Evolutionary conservation across 257 asterid genomes (phyloP).

Genomic region (Capsicum baccatum): DNA sequence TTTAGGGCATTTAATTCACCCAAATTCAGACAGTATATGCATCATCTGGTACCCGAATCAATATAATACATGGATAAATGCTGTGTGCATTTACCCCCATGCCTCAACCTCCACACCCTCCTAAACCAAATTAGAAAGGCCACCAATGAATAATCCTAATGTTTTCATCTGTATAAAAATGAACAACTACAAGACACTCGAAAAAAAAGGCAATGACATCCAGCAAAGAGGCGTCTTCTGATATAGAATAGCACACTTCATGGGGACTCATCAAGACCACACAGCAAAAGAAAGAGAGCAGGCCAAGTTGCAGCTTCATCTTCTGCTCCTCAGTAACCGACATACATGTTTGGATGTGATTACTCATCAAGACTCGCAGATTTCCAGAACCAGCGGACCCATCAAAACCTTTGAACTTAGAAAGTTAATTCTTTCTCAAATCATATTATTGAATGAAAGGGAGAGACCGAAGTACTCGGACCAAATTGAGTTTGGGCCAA

Average conservation of each 20-base stretch:
- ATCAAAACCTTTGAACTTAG: slow-evolving; percentile 38
- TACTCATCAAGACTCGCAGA: slow-evolving; percentile 35
- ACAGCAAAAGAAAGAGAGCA: slow-evolving; percentile 40
- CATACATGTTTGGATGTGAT: slow-evolving; percentile 36
- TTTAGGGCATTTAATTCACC: slow-evolving; percentile 27
- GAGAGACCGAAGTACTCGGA: slow-evolving; percentile 40
- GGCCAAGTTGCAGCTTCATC: slow-evolving; percentile 34
- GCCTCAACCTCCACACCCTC: not conserved
- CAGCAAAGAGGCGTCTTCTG: slow-evolving; percentile 34
- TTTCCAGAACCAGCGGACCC: slow-evolving; percentile 41
- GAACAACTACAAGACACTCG: slow-evolving; percentile 8
- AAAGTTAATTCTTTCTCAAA: slow-evolving; percentile 39
- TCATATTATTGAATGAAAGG: slow-evolving; percentile 44
- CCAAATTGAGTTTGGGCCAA: slow-evolving; percentile 35
- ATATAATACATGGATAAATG: slow-evolving; percentile 25
- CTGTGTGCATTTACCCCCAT: slow-evolving; percentile 24
- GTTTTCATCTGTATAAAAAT: slow-evolving; percentile 31
- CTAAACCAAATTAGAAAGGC: slow-evolving; percentile 27
- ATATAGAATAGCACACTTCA: slow-evolving; percentile 31
- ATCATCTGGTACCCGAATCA: slow-evolving; percentile 21
- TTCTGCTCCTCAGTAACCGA: slow-evolving; percentile 30
- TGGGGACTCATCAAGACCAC: not conserved
- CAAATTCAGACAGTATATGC: slow-evolving; percentile 24
- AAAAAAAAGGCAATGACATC: not conserved
- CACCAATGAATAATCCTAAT: slow-evolving; percentile 24